Percentiles rank a stretch among this genome's conserved stretches.
Evolutionary conservation across 371 early-diverging fungal species (phyloP).

Genomic region (Thermomucor indicae-seudaticae): DNA sequence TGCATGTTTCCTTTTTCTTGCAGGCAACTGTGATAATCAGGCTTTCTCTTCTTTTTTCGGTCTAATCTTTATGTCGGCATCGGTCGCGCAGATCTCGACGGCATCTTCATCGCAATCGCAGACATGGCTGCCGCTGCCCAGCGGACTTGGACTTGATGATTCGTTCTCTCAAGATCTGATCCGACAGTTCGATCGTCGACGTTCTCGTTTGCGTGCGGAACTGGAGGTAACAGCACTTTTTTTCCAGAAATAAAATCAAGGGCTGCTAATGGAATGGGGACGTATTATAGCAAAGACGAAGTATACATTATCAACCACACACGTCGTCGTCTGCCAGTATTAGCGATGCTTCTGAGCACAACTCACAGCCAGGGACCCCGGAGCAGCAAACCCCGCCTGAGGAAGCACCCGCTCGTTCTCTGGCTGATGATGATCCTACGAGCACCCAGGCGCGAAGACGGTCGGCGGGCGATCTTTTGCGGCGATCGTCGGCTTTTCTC

Average conservation of each 20-base stretch:
- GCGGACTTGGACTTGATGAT: slow-evolving; percentile 10
- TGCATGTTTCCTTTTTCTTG: not conserved
- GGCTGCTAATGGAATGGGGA: not conserved
- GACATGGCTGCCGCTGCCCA: slow-evolving; percentile 10
- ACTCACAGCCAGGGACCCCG: not conserved
- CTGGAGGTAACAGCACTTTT: not conserved
- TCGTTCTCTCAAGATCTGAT: slow-evolving; percentile 36
- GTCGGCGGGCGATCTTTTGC: slow-evolving; percentile 35
- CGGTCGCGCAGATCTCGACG: slow-evolving; percentile 3
- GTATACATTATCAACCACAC: not conserved
- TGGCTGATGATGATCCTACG: not conserved
- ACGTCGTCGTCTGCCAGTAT: not conserved
- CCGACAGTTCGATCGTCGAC: slow-evolving; percentile 32
- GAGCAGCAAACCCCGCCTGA: not conserved
- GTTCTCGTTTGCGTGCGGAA: slow-evolving; percentile 29
- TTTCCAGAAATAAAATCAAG: not conserved
- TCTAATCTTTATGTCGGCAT: slow-evolving; percentile 6
- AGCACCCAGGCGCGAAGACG: slow-evolving; percentile 4
- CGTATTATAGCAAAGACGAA: not conserved
- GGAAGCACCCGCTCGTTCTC: not conserved
- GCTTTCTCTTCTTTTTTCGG: not conserved
- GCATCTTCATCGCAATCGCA: not conserved
- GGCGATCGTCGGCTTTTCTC: slow-evolving; percentile 42
- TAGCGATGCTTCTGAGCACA: not conserved
- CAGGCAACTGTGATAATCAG: not conserved